Base-by-base conservation (phyloP, 768 basidiomycete genomes). In the Russula sp. region DNA sequence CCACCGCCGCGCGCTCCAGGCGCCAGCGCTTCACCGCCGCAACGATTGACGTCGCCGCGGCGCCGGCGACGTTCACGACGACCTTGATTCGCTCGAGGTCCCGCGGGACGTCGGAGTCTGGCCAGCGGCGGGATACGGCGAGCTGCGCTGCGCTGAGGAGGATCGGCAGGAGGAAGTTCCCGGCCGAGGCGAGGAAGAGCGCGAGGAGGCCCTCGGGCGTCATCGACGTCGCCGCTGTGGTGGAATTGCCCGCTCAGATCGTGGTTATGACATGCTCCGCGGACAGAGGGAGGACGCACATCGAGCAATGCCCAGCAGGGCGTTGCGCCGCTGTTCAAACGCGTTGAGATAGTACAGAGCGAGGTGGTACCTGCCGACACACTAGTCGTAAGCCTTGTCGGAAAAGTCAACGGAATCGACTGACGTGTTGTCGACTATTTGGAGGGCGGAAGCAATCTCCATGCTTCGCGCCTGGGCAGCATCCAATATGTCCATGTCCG, bases 51-150 rank as follows among this genome's bases (percentile, higher is more conserved):
- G 57, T 59, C 32, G 31, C 13, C 8, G 52, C 48, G 0, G 62
- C 65, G 34, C 57, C 57, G 2, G 57, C 62, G 11, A 66, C 27
- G 20, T 66, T 66, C 32, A 66, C 53, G n/a, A 66, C 40, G 6
- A 66, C 65, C 40, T 66, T 66, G 57, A 55, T 18, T 4, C 31
- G 62, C 14, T 66, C 65, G 20, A 66, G 10, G 35, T 66, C 20
- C 16, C 16, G 53, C 4, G 65, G 56, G 34, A 64, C 16, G 62
- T 64, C 49, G 16, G 62, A 64, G 34, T 66, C 65, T 7, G 65
- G 65, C 55, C 56, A 55, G n/a, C 22, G 39, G 35, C 57, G 57
- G 22, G 65, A 65, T 1, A 35, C 48, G 34, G 48, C 57, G 62
- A 66, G 62, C n/a, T 66, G 65, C 3, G 62, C 62, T 0, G 39